A percentile compares a stretch with the other conserved stretches of the same genome.
Evolutionary conservation across 768 basidiomycete genomes (phyloP).

Genomic region (Kwoniella pini): DNA sequence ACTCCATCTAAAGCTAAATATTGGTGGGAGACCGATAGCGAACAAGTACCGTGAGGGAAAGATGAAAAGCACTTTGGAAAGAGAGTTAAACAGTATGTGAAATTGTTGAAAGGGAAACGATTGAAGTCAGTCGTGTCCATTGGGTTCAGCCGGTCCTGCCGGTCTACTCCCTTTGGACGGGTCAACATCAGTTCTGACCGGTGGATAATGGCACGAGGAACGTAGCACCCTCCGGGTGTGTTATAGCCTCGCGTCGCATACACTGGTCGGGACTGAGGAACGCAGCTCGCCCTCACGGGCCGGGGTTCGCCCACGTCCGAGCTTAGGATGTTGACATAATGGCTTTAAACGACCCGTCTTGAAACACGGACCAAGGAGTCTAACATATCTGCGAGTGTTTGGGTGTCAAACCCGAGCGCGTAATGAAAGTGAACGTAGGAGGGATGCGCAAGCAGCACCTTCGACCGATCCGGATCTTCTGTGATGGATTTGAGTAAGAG

Average conservation of each 20-base stretch:
- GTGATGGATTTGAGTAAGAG: slow-evolving; percentile 76
- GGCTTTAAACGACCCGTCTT: slow-evolving; percentile 79
- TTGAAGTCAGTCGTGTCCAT: slow-evolving; percentile 69
- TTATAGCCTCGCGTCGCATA: slow-evolving; percentile 66
- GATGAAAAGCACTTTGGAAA: slow-evolving; percentile 80
- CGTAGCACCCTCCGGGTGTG: slow-evolving; percentile 66
- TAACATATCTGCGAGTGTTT: slow-evolving; percentile 79
- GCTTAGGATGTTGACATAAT: slow-evolving; percentile 76
- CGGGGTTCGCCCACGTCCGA: slow-evolving; percentile 62
- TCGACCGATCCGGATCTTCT: slow-evolving; percentile 73
- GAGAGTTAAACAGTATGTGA: slow-evolving; percentile 79
- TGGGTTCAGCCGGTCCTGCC: slow-evolving; percentile 63
- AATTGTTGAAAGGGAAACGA: slow-evolving; percentile 77
- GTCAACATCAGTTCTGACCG: slow-evolving; percentile 69
- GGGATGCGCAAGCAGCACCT: slow-evolving; percentile 66
- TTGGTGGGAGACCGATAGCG: slow-evolving; percentile 77
- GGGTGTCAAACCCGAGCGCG: slow-evolving; percentile 70
- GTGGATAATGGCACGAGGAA: slow-evolving; percentile 64
- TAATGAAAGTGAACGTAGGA: slow-evolving; percentile 72
- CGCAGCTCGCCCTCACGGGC: slow-evolving; percentile 63
- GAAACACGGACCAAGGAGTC: slow-evolving; percentile 86
- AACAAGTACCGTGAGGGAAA: slow-evolving; percentile 82
- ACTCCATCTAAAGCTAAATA: slow-evolving; percentile 85
- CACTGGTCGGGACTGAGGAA: slow-evolving; percentile 65
- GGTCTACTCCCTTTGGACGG: slow-evolving; percentile 64